Percentiles rank a stretch among this genome's conserved stretches.
These are phyloP conservation scores for Agaricales sp. DNA, from an alignment of 1,284 basidiomycete genomes.

Conservation along the genomic window DNA sequence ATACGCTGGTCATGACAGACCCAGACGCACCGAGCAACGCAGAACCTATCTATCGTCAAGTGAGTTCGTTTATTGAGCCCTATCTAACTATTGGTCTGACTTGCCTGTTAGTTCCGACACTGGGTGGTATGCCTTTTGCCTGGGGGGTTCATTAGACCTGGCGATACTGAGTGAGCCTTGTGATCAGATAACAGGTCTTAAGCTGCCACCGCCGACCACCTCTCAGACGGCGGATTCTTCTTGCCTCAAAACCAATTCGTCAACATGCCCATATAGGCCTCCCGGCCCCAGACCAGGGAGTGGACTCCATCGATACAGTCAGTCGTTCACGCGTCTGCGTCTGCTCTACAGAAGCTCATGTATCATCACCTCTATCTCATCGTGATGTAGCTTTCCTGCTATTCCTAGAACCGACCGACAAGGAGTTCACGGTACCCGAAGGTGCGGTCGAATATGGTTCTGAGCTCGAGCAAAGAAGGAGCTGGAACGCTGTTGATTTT, in stretches of 20 bases:
- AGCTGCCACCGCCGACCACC: slow-evolving; percentile 23
- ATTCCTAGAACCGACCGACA: slow-evolving; percentile 44
- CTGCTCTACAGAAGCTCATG: too few species aligned
- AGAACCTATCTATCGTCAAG: slow-evolving; percentile 41
- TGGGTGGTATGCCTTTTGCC: slow-evolving; percentile 43
- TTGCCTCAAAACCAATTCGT: slow-evolving; percentile 33
- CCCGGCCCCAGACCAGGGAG: slow-evolving; percentile 47
- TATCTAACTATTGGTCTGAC: background rate
- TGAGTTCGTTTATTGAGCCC: background rate
- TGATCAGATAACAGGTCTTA: slow-evolving; percentile 46
- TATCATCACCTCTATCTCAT: too few species aligned
- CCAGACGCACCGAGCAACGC: slow-evolving; percentile 52
- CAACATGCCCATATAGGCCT: slow-evolving; percentile 46
- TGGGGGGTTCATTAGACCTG: background rate
- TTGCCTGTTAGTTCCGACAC: slow-evolving; percentile 39
- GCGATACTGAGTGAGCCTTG: background rate
- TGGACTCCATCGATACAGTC: slow-evolving; percentile 51
- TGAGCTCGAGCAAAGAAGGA: slow-evolving; percentile 34
- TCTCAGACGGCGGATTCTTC: slow-evolving; percentile 22
- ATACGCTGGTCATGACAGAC: slow-evolving; percentile 59
- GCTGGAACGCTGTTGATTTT: slow-evolving; percentile 46
- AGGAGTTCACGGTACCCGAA: slow-evolving; percentile 29
- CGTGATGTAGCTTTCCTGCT: slow-evolving; percentile 39
- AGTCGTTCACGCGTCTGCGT: too few species aligned
- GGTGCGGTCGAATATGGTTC: slow-evolving; percentile 37